These are phyloP conservation scores for Annulohypoxylon truncatum DNA, from an alignment of 2,329 filamentous ascomycete species.

Conservation along the genomic window DNA sequence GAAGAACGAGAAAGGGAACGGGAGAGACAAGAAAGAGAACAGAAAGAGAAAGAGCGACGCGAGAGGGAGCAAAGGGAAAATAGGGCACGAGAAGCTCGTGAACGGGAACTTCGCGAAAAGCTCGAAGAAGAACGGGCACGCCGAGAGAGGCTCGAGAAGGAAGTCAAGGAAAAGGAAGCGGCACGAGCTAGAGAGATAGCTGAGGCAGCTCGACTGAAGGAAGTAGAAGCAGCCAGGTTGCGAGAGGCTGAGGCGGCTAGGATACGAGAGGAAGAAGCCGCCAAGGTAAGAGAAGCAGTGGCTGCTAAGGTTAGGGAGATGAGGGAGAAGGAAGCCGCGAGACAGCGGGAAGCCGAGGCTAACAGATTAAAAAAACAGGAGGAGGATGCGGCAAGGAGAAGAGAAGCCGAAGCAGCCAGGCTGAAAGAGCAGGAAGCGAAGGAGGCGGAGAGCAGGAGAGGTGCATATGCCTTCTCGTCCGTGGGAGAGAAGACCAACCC, in stretches of 20 bases:
- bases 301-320: slow-evolving; percentile 27
- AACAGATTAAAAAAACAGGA: slow-evolving; percentile 30
- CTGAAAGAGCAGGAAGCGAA: slow-evolving; percentile 54
- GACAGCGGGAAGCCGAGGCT: slow-evolving; percentile 42
- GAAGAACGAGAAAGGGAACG: slow-evolving; percentile 50
- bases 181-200: slow-evolving; percentile 31
- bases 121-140: slow-evolving; percentile 57
- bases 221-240: background rate
- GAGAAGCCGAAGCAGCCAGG: slow-evolving; percentile 47
- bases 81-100: slow-evolving; percentile 49
- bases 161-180: slow-evolving; percentile 56
- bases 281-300: slow-evolving; percentile 25
- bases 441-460: slow-evolving; percentile 46
- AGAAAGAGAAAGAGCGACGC: slow-evolving; percentile 48
- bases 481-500: slow-evolving; percentile 77
- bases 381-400: slow-evolving; percentile 16
- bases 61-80: slow-evolving; percentile 51
- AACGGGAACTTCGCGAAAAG: slow-evolving; percentile 50
- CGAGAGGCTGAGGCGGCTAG: slow-evolving; percentile 48
- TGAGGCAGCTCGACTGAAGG: slow-evolving; percentile 43
- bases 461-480: slow-evolving; percentile 71
- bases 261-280: slow-evolving; percentile 39
- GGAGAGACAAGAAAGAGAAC: slow-evolving; percentile 51
- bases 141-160: slow-evolving; percentile 59
- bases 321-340: slow-evolving; percentile 7